Percentiles rank a stretch among this genome's conserved stretches.
phyloP scores from a whole-genome alignment of 2,329 filamentous ascomycete genomes.

The Penicillium verrucosum region DNA sequence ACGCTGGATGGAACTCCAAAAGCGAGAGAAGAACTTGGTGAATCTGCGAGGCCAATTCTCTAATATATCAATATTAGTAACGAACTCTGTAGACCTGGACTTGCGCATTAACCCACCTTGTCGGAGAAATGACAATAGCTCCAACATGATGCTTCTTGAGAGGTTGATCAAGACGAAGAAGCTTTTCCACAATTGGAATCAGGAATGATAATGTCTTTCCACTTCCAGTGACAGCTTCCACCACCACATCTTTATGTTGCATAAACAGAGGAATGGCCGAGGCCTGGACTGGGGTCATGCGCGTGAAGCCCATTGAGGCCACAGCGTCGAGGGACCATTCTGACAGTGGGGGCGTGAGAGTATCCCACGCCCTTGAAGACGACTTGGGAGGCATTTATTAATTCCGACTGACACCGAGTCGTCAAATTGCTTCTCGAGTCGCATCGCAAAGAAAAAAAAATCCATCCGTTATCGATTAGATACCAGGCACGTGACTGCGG shows the following conservation, averaged over 20 bases:
- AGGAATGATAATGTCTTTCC: conserved; percentile 87
- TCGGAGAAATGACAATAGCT: conserved; percentile 89
- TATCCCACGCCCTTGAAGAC: conserved; percentile 62
- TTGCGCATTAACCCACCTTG: conserved; percentile 44
- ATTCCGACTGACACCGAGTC: not conserved
- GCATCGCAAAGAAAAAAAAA: conserved; percentile 23
- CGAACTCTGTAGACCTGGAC: not conserved
- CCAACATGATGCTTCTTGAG: conserved; percentile 87
- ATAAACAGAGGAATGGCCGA: conserved; percentile 86
- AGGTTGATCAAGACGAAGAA: conserved; percentile 75
- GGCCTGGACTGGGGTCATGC: conserved; percentile 93
- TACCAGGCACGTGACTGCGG: conserved; percentile 29
- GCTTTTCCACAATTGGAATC: conserved; percentile 76
- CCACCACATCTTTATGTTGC: conserved; percentile 86
- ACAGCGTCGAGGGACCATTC: conserved; percentile 86
- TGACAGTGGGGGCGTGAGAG: conserved; percentile 66
- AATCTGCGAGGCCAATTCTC: conserved; percentile 90
- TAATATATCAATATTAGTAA: conserved; percentile 26
- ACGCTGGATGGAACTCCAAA: conserved; percentile 77
- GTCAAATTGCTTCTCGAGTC: not conserved
- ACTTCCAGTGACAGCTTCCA: conserved; percentile 87
- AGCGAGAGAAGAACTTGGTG: conserved; percentile 74
- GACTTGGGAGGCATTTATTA: conserved; percentile 41
- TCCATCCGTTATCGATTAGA: conserved; percentile 34
- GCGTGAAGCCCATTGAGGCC: conserved; percentile 75